Conservation (phyloP, 2,329 filamentous ascomycete species). For the Aspergillus aculeatus region DNA sequence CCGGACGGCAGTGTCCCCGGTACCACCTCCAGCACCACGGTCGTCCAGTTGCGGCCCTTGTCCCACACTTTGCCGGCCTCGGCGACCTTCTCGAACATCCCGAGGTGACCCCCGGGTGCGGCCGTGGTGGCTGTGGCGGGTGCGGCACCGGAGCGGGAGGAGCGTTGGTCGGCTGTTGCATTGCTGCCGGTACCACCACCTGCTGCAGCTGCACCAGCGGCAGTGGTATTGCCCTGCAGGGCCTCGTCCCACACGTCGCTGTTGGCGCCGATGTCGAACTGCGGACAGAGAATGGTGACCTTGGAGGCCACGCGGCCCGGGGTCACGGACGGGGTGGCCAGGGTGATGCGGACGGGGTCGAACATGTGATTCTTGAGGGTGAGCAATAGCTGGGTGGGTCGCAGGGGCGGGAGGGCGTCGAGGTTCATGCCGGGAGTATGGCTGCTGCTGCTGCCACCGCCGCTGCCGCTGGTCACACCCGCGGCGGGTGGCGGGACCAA, state of each 20-base stretch:
- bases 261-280: slow-evolving; percentile 92
- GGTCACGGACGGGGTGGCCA: slow-evolving; percentile 78
- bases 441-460: slow-evolving; percentile 23
- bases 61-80: slow-evolving; percentile 98
- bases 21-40: slow-evolving; percentile 88
- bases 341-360: slow-evolving; percentile 79
- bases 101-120: slow-evolving; percentile 20
- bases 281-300: slow-evolving; percentile 89
- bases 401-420: slow-evolving; percentile 48
- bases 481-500: slow-evolving; percentile 46
- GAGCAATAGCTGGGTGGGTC: slow-evolving; percentile 73
- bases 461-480: slow-evolving; percentile 22
- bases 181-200: slow-evolving; percentile 15
- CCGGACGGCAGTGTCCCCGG: slow-evolving; percentile 45
- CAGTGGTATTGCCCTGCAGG: slow-evolving; percentile 53
- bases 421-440: slow-evolving; percentile 44
- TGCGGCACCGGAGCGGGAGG: slow-evolving; percentile 39
- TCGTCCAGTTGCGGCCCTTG: slow-evolving; percentile 88
- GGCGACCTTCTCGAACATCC: slow-evolving; percentile 53
- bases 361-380: slow-evolving; percentile 94
- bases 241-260: slow-evolving; percentile 95
- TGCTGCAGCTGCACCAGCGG: neutral
- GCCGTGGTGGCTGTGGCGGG: neutral
- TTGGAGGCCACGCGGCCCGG: slow-evolving; percentile 73
- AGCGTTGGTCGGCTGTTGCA: slow-evolving; percentile 34